A percentile compares a stretch with the other conserved stretches of the same genome.
These are phyloP conservation scores for Durotheca rogersii DNA, from an alignment of 495 filamentous ascomycete genomes.

Conservation along the genomic window DNA sequence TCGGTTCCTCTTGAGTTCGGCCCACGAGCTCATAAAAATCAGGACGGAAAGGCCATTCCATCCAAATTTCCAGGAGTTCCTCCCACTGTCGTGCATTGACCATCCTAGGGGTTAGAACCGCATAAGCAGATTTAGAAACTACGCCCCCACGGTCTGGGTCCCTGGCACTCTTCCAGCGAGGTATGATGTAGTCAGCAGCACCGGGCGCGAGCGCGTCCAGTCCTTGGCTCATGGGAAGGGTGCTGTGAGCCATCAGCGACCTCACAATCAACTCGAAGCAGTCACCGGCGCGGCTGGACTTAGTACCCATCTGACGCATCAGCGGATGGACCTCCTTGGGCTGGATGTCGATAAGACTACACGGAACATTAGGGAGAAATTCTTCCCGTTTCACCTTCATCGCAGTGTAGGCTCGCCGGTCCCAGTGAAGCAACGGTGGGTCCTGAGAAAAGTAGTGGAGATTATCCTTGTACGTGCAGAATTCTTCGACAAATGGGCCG, in stretches of 20 bases:
- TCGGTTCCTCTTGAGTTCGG: conserved; percentile 31
- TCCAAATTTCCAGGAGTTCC: conserved; percentile 54
- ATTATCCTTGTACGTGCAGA: conserved; percentile 47
- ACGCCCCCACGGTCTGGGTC: conserved; percentile 46
- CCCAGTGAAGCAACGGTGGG: conserved; percentile 59
- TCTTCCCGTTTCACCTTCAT: conserved; percentile 53
- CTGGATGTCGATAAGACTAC: conserved; percentile 49
- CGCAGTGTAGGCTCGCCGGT: conserved; percentile 62
- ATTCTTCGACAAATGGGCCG: conserved; percentile 21
- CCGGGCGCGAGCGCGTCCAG: conserved; percentile 41
- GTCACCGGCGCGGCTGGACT: conserved; percentile 37
- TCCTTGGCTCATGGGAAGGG: conserved; percentile 20
- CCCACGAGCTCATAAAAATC: conserved; percentile 42
- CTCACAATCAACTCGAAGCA: conserved; percentile 41
- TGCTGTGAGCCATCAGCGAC: conserved; percentile 17
- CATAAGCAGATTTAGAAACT: conserved; percentile 20
- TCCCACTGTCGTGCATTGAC: conserved; percentile 49
- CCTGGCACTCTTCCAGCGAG: conserved; percentile 39
- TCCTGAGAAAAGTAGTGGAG: conserved; percentile 42
- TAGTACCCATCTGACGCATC: conserved; percentile 39
- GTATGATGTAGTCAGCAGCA: conserved; percentile 43
- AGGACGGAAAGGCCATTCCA: conserved; percentile 62
- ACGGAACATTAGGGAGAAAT: conserved; percentile 52
- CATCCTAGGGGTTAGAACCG: conserved; percentile 42
- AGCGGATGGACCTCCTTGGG: conserved; percentile 40